Evolutionary conservation across 768 basidiomycete species (phyloP).

Genomic region (Artomyces pyxidatus): DNA sequence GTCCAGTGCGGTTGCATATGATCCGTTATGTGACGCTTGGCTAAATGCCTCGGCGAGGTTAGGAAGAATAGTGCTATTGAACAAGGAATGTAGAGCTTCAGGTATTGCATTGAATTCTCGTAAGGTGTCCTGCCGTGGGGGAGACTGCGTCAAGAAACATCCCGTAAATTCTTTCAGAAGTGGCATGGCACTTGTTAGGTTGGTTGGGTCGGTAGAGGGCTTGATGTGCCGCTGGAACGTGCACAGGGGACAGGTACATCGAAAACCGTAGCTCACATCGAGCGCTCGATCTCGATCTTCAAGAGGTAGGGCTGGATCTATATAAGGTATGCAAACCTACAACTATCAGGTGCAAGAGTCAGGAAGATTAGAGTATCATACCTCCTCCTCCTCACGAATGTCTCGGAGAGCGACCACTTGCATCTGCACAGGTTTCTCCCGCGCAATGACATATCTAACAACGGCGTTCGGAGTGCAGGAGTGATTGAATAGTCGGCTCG

Average conservation of each 20-base stretch:
- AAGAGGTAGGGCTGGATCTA: constrained; percentile 63
- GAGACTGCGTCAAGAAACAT: constrained; percentile 1
- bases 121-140: constrained; percentile 2
- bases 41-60: constrained; percentile 58
- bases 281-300: constrained; percentile 54
- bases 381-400: constrained; percentile 58
- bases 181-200: constrained; percentile 33
- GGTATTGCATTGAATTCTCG: constrained; percentile 33
- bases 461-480: constrained; percentile 72
- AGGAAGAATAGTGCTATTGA: constrained; percentile 54
- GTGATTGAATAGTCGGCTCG: constrained; percentile 79
- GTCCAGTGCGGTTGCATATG: constrained; percentile 41
- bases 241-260: constrained; percentile 56
- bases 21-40: constrained; percentile 58
- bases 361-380: constrained; percentile 20
- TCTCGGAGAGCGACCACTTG: constrained; percentile 56
- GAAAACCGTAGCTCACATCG: constrained; percentile 58
- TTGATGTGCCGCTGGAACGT: constrained; percentile 31
- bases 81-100: constrained; percentile 29
- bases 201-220: constrained; percentile 24
- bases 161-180: constrained; percentile 18
- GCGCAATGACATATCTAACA: constrained; percentile 44
- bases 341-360: neutral
- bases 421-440: constrained; percentile 39
- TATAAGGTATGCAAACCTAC: constrained; percentile 68